Base-by-base conservation (phyloP, 371 early-diverging fungal species). In the Enterospora canceri region DNA sequence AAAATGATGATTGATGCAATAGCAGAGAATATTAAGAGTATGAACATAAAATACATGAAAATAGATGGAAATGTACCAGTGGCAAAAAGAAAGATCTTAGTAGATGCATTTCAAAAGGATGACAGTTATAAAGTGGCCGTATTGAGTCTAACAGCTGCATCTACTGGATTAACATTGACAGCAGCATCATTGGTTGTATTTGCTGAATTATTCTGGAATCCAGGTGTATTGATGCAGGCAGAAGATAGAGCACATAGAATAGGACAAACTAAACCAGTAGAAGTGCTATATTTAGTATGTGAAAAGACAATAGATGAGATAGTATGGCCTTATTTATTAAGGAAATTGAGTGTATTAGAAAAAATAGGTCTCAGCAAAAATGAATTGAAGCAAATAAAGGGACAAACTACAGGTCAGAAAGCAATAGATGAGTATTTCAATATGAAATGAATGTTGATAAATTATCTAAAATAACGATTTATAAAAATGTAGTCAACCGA, bases 171-270 rank as follows among this genome's bases (percentile, higher is more conserved):
- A 29, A 85, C 83, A 5, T 73, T 86, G n/a, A 77, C 76, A 31
- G 79, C 76, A 23, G 86, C 83, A 0, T 83, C 80, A 65, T 46
- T 76, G 4, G 85, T 85, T 1, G 58, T 86, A 26, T 86, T 86
- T 78, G 84, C 85, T 30, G 86, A 86, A 67, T 69, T 86, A n/a
- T 83, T 74, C 46, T 85, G 85, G 85, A 84, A 82, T 29, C 86
- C 86, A 0, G 84, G 83, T 5, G 78, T 80, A 40, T 33, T 85
- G 16, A 65, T 85, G n/a, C 85, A 79, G 57, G 80, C 80, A 34
- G 80, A 79, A 72, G 83, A 83, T 71, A 76, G 84, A 29, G 74
- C 82, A 35, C 82, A 83, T 59, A 73, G 85, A 57, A 84, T 84
- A 30, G 85, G 85, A 21, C 80, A 83, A 54, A 56, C 64, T 26